These are phyloP conservation scores for Fomitopsis pulvina DNA, from an alignment of 768 basidiomycete species.

Conservation along the genomic window DNA sequence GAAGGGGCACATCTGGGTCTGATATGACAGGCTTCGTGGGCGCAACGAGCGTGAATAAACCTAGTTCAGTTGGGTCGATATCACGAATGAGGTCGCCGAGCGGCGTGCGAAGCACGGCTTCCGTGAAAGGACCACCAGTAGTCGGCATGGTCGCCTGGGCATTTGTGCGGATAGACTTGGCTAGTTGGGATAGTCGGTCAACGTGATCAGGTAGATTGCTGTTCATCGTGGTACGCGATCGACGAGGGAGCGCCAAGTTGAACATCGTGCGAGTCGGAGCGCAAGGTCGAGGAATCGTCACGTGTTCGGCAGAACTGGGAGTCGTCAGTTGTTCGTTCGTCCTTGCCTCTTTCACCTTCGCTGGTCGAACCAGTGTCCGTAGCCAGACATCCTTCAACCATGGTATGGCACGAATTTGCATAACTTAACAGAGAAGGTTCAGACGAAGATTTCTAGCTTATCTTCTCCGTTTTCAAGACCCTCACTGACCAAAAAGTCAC, in stretches of 20 bases:
- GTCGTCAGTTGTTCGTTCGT: too few species aligned
- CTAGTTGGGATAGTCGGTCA: constrained; percentile 52
- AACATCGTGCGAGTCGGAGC: background rate
- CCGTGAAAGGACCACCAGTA: constrained; percentile 46
- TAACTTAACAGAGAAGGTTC: too few species aligned
- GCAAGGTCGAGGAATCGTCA: background rate
- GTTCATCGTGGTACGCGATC: constrained; percentile 1
- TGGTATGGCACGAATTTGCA: too few species aligned
- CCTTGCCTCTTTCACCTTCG: background rate
- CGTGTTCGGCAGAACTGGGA: too few species aligned
- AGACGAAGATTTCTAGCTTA: constrained; percentile 59
- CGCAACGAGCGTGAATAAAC: constrained; percentile 59
- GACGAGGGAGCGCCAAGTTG: background rate
- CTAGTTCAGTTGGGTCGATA: constrained; percentile 69
- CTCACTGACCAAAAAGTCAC: constrained; percentile 96
- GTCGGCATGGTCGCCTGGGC: constrained; percentile 11
- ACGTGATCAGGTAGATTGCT: constrained; percentile 50
- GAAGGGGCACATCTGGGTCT: constrained; percentile 27
- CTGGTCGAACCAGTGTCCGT: too few species aligned
- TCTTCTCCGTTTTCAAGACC: constrained; percentile 98
- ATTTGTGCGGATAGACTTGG: constrained; percentile 40
- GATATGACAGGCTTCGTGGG: constrained; percentile 17
- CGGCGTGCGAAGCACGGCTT: constrained; percentile 53
- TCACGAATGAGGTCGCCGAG: constrained; percentile 79
- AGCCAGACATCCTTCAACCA: too few species aligned